A percentile compares a stretch with the other conserved stretches of the same genome.
Conservation (phyloP, 345 rosid species). For the Barbarea vulgaris region DNA sequence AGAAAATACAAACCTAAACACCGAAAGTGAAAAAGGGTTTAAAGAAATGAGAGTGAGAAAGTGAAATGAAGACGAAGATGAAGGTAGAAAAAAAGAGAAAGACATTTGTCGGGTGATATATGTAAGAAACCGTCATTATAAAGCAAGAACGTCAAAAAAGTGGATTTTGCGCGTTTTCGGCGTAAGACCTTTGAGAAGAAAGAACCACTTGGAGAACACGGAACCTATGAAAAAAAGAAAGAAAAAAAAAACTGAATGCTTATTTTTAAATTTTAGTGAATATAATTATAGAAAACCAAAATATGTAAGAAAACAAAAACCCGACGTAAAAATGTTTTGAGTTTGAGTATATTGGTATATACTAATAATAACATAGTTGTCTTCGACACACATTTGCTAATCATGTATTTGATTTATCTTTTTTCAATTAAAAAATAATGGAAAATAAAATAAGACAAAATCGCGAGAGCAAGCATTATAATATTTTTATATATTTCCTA, state of each 20-base stretch:
- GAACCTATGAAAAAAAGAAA: constrained; percentile 2
- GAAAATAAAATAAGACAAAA: too few species aligned
- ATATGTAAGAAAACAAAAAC: neutral
- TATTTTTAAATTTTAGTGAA: neutral
- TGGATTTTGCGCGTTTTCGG: constrained; percentile 35
- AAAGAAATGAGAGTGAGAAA: constrained; percentile 27
- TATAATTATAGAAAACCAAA: neutral
- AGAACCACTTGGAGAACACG: constrained; percentile 44
- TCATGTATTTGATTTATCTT: too few species aligned
- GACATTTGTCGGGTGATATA: constrained; percentile 37
- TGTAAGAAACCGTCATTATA: constrained; percentile 29
- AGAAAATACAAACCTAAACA: constrained; percentile 7
- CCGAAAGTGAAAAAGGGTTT: constrained; percentile 25
- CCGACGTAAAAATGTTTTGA: neutral
- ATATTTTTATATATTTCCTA: too few species aligned
- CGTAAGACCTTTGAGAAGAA: constrained; percentile 36
- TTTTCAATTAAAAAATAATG: too few species aligned
- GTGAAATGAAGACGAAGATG: constrained; percentile 33
- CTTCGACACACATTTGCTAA: too few species aligned
- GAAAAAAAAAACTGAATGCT: neutral
- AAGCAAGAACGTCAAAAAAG: constrained; percentile 37
- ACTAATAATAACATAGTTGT: too few species aligned
- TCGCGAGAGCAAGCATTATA: too few species aligned
- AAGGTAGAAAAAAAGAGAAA: constrained; percentile 29
- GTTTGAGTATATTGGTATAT: neutral